Conservation (phyloP, 441 rosid genomes). For the Euphorbia corollata region DNA sequence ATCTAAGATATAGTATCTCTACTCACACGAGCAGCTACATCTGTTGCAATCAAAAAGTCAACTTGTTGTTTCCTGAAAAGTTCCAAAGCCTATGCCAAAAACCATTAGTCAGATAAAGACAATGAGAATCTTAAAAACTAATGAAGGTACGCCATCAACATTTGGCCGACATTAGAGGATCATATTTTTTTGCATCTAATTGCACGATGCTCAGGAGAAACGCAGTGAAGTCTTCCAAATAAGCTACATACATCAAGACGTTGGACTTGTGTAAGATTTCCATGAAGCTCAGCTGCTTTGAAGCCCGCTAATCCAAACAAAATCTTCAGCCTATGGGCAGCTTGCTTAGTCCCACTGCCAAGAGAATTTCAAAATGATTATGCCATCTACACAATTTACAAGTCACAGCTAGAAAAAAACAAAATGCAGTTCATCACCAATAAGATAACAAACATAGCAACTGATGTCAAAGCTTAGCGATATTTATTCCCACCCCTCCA, state of each 20-base stretch:
- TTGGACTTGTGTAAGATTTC: constrained; percentile 94
- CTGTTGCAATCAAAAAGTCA: constrained; percentile 90
- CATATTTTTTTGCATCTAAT: neutral
- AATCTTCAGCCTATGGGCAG: constrained; percentile 95
- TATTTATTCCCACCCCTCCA: neutral
- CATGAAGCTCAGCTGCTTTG: constrained; percentile 93
- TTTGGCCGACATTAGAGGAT: neutral
- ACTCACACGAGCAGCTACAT: constrained; percentile 96
- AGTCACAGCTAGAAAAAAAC: neutral
- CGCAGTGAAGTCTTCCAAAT: constrained; percentile 9
- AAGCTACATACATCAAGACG: constrained; percentile 80
- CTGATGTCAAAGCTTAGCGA: neutral
- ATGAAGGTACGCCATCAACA: neutral
- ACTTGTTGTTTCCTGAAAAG: constrained; percentile 83
- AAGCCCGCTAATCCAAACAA: constrained; percentile 76
- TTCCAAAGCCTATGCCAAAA: constrained; percentile 67
- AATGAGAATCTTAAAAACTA: constrained; percentile 1
- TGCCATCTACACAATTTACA: constrained; percentile 10
- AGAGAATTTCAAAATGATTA: constrained; percentile 19
- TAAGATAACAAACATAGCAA: neutral
- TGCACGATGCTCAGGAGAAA: neutral
- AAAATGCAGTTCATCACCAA: constrained; percentile 10
- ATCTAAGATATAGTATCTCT: constrained; percentile 5
- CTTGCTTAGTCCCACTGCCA: constrained; percentile 87
- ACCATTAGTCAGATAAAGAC: constrained; percentile 18